Evolutionary conservation across 495 filamentous ascomycete species (phyloP), one percentile per base, ranked within the genome.

Genomic region (Podospora pseudoanserina): DNA sequence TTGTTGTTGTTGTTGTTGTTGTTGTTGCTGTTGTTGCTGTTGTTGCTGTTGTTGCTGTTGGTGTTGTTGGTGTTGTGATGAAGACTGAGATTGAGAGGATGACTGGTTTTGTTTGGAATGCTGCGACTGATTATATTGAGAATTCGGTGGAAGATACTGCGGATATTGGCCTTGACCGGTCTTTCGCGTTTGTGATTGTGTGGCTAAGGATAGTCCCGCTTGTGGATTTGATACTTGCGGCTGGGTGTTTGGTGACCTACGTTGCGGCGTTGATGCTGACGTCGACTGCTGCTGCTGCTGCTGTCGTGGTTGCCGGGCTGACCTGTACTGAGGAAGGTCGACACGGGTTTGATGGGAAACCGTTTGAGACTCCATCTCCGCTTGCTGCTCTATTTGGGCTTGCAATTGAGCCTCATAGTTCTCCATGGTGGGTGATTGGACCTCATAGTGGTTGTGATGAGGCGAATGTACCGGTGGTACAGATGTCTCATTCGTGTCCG

Each of bases 341-440:
- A 70, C 28, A 64, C 59, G 68, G 58, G 9, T 23, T 49, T 72
- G 68, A 4, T 68, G 32, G 9, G 70, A 23, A n/a, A 65, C 13
- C 5, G 68, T 23, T 20, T 66, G 67, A 49, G 71, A 20, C 55
- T 75, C 75, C 26, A 65, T 15, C 20, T 77, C 70, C n/a, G 60
- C 56, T 57, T 72, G 67, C 53, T 75, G 76, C 44, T 74, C 75
- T 3, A 76, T 55, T 56, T 77, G 76, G 6, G 73, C 76, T 65
- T 78, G 73, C 30, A 77, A 68, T 55, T 78, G 76, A 19, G 75
- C 73, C 18, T 76, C 73, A 32, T 74, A 76, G 64, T 71, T 73
- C n/a, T 77, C 75, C 68, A 76, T 70, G 23, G 72, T 73, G 4
- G 76, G 75, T 30, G 76, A 78, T 28, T 77, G 76, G 5, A 71